Percentiles rank a stretch among this genome's conserved stretches.
phyloP scores from a whole-genome alignment of 768 basidiomycete species.

The Suillus clintonianus region DNA sequence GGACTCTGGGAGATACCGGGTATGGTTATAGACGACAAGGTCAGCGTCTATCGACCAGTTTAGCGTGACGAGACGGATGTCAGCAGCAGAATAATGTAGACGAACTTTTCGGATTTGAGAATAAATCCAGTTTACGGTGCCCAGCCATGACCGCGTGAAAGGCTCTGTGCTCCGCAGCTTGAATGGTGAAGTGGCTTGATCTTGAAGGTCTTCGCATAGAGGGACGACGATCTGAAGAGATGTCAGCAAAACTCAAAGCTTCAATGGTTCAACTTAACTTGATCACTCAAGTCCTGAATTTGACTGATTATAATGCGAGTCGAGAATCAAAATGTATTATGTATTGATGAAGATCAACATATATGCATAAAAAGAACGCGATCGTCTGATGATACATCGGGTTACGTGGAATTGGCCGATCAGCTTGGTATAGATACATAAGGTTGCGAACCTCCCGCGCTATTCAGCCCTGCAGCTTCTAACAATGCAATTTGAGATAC shows the following conservation, averaged over 20 bases:
- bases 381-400: background rate
- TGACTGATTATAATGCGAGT: background rate
- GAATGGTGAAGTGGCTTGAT: no score
- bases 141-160: no score
- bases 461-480: constrained; percentile 22
- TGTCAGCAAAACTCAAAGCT: background rate
- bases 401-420: background rate
- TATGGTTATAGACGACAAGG: no score
- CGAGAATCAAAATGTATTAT: background rate
- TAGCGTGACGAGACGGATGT: no score
- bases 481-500: constrained; percentile 22
- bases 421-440: background rate
- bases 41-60: no score
- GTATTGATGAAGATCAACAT: background rate
- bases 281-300: background rate
- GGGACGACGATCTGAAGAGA: no score
- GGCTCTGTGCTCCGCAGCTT: no score
- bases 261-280: background rate
- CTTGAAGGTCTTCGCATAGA: no score
- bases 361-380: background rate
- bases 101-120: no score
- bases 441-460: background rate
- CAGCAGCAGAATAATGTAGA: no score
- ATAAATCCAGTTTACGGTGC: no score
- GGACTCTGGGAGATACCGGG: no score